Conservation (phyloP, 2,329 filamentous ascomycete genomes). For the Didymella arachidicola region DNA sequence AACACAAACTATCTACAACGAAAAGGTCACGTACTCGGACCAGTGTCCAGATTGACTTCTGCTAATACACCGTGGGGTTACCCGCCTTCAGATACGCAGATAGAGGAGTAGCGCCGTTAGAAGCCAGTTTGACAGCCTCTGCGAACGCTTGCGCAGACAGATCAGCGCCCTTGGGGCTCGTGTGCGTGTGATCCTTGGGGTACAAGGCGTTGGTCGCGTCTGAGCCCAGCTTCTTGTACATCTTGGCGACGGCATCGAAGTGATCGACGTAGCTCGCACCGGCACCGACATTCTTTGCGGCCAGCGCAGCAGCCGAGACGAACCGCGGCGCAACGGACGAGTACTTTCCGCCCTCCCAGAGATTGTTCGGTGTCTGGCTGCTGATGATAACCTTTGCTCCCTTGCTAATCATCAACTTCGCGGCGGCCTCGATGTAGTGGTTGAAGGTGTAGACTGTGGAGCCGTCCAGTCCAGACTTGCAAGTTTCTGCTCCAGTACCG, state of each 20-base stretch:
- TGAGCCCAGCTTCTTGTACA: neutral
- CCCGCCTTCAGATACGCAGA: neutral
- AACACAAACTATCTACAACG: neutral
- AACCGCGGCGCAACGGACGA: neutral
- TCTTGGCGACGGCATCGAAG: neutral
- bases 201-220: neutral
- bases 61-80: neutral
- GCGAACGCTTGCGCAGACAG: neutral
- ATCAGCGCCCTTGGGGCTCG: neutral
- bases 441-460: neutral
- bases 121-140: neutral
- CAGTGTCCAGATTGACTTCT: neutral
- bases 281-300: neutral
- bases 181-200: neutral
- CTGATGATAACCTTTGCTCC: neutral
- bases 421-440: neutral
- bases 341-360: neutral
- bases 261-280: neutral
- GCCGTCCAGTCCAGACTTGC: neutral
- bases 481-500: neutral
- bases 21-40: neutral
- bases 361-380: neutral
- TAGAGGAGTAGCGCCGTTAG: neutral
- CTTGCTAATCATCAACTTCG: neutral
- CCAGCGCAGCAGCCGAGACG: neutral